These are phyloP conservation scores for Halophytophthora polymorphica DNA, from an alignment of 352 stramenopile genomes.

Conservation along the genomic window DNA sequence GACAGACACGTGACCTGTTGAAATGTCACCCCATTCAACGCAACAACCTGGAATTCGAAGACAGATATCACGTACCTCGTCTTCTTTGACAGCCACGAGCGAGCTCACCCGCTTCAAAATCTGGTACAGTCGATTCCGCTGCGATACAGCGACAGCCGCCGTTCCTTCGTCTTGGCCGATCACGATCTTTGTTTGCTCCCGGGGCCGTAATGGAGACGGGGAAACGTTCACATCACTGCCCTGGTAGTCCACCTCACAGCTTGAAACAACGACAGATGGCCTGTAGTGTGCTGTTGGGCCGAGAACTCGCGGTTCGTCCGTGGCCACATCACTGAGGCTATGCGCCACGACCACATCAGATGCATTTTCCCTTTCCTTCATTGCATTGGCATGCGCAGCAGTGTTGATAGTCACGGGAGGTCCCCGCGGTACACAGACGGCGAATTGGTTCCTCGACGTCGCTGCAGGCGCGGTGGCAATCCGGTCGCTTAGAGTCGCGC, in stretches of 20 bases:
- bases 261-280: neutral
- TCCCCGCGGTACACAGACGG: neutral
- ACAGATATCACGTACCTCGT: constrained; percentile 36
- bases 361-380: neutral
- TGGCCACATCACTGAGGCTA: too few species aligned
- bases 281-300: neutral
- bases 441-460: constrained; percentile 6
- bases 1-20: neutral
- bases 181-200: constrained; percentile 56
- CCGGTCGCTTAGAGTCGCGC: constrained; percentile 6
- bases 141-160: constrained; percentile 40
- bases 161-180: constrained; percentile 34
- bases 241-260: neutral
- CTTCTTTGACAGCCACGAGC: constrained; percentile 44
- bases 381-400: neutral
- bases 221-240: neutral
- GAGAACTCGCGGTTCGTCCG: neutral
- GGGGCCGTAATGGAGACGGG: constrained; percentile 18
- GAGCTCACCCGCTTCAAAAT: constrained; percentile 57
- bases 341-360: neutral
- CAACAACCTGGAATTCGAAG: neutral
- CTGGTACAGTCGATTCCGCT: constrained; percentile 59
- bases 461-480: constrained; percentile 18
- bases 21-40: constrained; percentile 5
- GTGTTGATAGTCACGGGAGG: neutral